Conservation (phyloP, 805 yeast genomes). For the Ogataea ganodermae region DNA sequence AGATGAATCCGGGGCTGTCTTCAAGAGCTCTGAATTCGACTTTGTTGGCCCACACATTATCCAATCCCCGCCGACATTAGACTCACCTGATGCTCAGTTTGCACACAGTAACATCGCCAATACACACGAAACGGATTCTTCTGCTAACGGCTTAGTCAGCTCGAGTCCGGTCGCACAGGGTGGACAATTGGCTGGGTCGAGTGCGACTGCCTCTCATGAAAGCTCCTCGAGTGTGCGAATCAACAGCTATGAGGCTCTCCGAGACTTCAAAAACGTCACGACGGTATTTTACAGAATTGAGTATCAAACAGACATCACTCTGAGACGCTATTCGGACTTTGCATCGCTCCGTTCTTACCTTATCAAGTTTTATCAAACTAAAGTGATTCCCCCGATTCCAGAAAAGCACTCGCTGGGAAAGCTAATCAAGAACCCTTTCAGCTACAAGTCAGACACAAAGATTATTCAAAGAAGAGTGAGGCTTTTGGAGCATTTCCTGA, state of each 20-base stretch:
- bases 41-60: too few relatives aligned
- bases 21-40: neutral
- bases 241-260: conserved; percentile 23
- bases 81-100: too few relatives aligned
- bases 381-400: conserved; percentile 96
- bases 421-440: conserved; percentile 34
- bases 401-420: conserved; percentile 63
- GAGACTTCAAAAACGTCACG: conserved; percentile 32
- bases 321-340: conserved; percentile 90
- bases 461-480: conserved; percentile 52
- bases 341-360: conserved; percentile 75
- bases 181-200: too few relatives aligned
- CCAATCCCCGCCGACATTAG: too few relatives aligned
- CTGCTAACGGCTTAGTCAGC: neutral
- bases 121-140: neutral
- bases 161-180: too few relatives aligned
- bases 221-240: too few relatives aligned
- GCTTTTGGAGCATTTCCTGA: conserved; percentile 45
- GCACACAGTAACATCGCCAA: too few relatives aligned
- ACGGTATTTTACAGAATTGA: conserved; percentile 36
- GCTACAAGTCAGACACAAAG: conserved; percentile 32
- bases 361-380: conserved; percentile 73
- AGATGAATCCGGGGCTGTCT: neutral
- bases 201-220: too few relatives aligned
- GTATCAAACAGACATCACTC: conserved; percentile 25